Conservation (phyloP, 208 protist genomes). For the Acanthamoeba healyi region DNA sequence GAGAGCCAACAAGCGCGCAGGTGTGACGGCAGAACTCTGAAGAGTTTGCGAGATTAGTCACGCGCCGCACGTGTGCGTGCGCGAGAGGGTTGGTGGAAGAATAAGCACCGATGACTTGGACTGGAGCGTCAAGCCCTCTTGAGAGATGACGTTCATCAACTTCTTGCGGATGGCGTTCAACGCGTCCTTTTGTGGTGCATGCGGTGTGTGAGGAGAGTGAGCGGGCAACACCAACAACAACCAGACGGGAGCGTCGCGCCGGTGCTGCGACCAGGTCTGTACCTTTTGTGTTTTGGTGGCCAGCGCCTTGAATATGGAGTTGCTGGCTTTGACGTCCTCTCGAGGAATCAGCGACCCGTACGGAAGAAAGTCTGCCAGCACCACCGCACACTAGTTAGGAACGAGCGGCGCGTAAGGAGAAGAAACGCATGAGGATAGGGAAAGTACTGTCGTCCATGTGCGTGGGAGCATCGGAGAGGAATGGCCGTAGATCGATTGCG, state of each 20-base stretch:
- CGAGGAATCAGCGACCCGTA: conserved; percentile 13
- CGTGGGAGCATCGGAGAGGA: neutral
- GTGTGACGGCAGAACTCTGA: neutral
- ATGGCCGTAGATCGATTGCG: neutral
- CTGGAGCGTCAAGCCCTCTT: conserved; percentile 16
- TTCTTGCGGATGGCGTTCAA: conserved; percentile 35
- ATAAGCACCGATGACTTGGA: neutral
- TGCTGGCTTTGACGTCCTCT: neutral
- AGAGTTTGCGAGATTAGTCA: neutral
- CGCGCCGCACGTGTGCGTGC: neutral
- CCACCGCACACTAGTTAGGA: too few species aligned
- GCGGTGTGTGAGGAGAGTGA: too few species aligned
- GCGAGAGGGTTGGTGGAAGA: too few species aligned
- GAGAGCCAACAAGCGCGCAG: neutral
- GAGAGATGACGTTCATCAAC: conserved; percentile 14
- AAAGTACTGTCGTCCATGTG: conserved; percentile 5
- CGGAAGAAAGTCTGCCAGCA: neutral
- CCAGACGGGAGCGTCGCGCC: too few species aligned
- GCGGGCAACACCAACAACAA: too few species aligned
- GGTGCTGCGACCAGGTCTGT: neutral
- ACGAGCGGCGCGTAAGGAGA: neutral
- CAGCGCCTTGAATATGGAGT: conserved; percentile 18
- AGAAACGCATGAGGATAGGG: too few species aligned
- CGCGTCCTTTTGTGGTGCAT: neutral
- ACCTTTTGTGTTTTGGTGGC: conserved; percentile 24